Percentiles rank a stretch among this genome's conserved stretches.
phyloP scores from a whole-genome alignment of 1,284 basidiomycete species.

The Heterobasidion irregulare region DNA sequence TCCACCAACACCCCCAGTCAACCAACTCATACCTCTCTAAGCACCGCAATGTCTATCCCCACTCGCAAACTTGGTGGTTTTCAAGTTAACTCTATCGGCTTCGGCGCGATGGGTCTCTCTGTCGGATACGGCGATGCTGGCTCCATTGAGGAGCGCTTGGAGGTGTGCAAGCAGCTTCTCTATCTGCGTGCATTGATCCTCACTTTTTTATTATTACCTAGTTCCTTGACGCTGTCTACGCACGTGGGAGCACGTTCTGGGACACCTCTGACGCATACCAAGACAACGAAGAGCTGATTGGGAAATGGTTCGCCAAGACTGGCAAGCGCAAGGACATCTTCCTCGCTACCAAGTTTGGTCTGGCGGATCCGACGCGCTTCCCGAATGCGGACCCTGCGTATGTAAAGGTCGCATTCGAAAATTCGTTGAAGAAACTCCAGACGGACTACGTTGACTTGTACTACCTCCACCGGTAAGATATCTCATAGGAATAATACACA shows the following conservation, averaged over 20 bases:
- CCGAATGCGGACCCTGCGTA: constrained; percentile 19
- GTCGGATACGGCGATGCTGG: constrained; percentile 14
- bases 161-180: neutral
- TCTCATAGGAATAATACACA: neutral
- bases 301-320: constrained; percentile 26
- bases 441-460: constrained; percentile 29
- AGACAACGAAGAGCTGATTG: constrained; percentile 18
- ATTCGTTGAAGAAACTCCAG: constrained; percentile 26
- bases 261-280: constrained; percentile 22
- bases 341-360: constrained; percentile 36
- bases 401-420: constrained; percentile 19
- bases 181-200: neutral
- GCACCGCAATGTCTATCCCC: constrained; percentile 2
- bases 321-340: constrained; percentile 34
- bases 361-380: constrained; percentile 3
- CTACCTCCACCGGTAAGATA: constrained; percentile 25
- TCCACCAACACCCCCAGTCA: too few species aligned
- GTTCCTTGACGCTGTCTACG: constrained; percentile 21
- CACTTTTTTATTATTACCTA: neutral
- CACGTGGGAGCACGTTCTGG: constrained; percentile 19
- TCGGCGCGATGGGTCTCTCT: constrained; percentile 20
- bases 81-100: constrained; percentile 18
- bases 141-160: constrained; percentile 19
- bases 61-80: constrained; percentile 17
- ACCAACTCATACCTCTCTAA: too few species aligned